phyloP scores from a whole-genome alignment of 306 rosid species.

The Comarum palustre region DNA sequence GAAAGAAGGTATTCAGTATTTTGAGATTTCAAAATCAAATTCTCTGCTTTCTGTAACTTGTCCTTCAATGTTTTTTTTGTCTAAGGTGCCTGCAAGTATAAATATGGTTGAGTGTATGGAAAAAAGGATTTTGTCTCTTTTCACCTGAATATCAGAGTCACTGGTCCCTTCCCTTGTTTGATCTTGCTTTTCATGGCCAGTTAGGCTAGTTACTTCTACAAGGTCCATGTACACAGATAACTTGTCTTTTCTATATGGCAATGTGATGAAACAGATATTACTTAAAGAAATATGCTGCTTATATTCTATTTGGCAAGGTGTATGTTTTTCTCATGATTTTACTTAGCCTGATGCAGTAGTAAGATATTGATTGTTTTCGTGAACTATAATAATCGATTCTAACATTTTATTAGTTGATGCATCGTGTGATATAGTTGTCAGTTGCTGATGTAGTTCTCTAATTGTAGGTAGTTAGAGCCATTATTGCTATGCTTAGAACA shows the following conservation, averaged over 20 bases:
- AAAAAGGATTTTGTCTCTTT: not conserved
- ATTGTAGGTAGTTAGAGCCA: constrained; percentile 74
- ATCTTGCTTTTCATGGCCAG: not conserved
- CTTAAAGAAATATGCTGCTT: not conserved
- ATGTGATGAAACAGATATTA: not conserved
- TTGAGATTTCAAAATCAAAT: constrained; percentile 12
- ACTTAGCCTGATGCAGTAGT: not conserved
- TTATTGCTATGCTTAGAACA: constrained; percentile 76
- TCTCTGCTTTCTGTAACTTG: constrained; percentile 9
- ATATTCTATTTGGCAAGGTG: not conserved
- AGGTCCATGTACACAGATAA: not conserved
- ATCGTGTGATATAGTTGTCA: not conserved
- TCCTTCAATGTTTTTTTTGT: constrained; percentile 2
- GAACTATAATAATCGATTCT: not conserved
- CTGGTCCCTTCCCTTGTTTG: not conserved
- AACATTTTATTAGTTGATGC: not conserved
- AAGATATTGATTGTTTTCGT: not conserved
- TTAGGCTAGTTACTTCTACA: not conserved
- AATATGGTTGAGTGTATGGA: not conserved
- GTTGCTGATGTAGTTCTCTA: constrained; percentile 26
- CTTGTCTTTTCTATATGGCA: not conserved
- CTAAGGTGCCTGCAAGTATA: not conserved
- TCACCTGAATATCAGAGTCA: not conserved
- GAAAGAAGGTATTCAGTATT: constrained; percentile 65
- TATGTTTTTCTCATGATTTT: not conserved